Evolutionary conservation across 2,329 filamentous ascomycete species (phyloP).

Genomic region (Arthrocladium fulminans): DNA sequence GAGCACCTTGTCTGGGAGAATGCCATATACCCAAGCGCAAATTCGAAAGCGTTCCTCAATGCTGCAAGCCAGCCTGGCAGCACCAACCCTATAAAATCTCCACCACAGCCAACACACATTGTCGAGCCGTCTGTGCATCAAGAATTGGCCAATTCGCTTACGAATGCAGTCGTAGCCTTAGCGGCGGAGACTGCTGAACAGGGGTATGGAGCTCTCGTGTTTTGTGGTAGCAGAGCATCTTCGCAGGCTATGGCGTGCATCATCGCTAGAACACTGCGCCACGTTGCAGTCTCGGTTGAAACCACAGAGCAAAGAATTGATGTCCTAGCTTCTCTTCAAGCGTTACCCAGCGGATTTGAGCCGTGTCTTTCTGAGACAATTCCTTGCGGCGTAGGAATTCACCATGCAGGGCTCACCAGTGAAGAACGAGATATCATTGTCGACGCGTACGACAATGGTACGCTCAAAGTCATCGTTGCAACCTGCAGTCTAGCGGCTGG

Average conservation of each 20-base stretch:
- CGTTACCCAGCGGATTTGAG: conserved; percentile 58
- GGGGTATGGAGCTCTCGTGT: conserved; percentile 64
- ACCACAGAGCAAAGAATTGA: conserved; percentile 54
- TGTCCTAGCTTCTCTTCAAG: conserved; percentile 57
- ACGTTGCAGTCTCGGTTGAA: conserved; percentile 35
- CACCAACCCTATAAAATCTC: conserved; percentile 27
- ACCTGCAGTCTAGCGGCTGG: conserved; percentile 74
- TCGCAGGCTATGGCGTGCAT: conserved; percentile 61
- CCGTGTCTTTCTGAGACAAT: conserved; percentile 56
- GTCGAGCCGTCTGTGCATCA: conserved; percentile 51
- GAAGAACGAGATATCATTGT: conserved; percentile 68
- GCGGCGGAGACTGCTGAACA: conserved; percentile 59
- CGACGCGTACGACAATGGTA: conserved; percentile 59
- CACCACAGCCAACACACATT: conserved; percentile 27
- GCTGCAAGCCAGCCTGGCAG: conserved; percentile 45
- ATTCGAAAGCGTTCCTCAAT: conserved; percentile 50
- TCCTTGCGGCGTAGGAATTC: conserved; percentile 61
- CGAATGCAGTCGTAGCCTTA: conserved; percentile 63
- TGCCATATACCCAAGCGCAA: conserved; percentile 54
- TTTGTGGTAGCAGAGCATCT: conserved; percentile 59
- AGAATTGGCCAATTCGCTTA: conserved; percentile 55
- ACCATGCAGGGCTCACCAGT: conserved; percentile 57
- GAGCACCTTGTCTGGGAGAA: conserved; percentile 67
- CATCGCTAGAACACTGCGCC: conserved; percentile 59
- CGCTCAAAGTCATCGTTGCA: conserved; percentile 62